These are phyloP conservation scores for Coniochaeta sp. DNA, from an alignment of 2,329 filamentous ascomycete genomes.

Conservation along the genomic window DNA sequence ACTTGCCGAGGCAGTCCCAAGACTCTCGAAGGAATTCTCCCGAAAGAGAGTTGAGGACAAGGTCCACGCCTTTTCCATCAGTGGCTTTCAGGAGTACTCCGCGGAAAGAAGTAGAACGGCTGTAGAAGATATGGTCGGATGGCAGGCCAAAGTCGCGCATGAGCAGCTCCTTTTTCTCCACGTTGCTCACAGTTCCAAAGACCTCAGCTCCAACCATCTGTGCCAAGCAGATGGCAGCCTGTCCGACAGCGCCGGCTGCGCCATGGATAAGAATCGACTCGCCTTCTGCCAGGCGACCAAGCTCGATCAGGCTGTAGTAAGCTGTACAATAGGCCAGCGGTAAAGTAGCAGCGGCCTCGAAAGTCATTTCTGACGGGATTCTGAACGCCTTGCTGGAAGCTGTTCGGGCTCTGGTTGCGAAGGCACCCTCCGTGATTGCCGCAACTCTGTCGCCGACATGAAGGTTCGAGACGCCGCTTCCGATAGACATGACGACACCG, in stretches of 20 bases:
- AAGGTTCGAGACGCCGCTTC: constrained; percentile 15
- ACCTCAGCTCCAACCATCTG: constrained; percentile 30
- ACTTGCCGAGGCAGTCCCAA: constrained; percentile 34
- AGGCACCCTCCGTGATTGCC: constrained; percentile 24
- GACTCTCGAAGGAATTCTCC: constrained; percentile 34
- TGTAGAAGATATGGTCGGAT: constrained; percentile 27
- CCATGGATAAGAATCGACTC: constrained; percentile 32
- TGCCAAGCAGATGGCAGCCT: constrained; percentile 29
- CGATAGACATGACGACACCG: constrained; percentile 22
- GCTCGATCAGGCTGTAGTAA: constrained; percentile 28
- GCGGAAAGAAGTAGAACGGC: constrained; percentile 22
- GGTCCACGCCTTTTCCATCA: constrained; percentile 24
- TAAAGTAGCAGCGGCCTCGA: constrained; percentile 29
- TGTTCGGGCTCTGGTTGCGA: constrained; percentile 23
- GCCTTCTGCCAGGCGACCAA: constrained; percentile 27
- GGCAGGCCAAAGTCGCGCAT: constrained; percentile 28
- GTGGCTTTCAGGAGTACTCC: constrained; percentile 19
- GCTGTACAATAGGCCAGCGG: constrained; percentile 33
- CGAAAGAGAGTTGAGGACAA: constrained; percentile 33
- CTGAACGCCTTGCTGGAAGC: constrained; percentile 20
- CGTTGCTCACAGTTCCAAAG: constrained; percentile 32
- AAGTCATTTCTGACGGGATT: constrained; percentile 28
- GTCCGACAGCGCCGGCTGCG: constrained; percentile 29
- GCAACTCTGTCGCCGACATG: constrained; percentile 27
- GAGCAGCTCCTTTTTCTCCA: constrained; percentile 31